Conservation (phyloP, 169 alveolate species). For the Plasmodium yoelii region DNA sequence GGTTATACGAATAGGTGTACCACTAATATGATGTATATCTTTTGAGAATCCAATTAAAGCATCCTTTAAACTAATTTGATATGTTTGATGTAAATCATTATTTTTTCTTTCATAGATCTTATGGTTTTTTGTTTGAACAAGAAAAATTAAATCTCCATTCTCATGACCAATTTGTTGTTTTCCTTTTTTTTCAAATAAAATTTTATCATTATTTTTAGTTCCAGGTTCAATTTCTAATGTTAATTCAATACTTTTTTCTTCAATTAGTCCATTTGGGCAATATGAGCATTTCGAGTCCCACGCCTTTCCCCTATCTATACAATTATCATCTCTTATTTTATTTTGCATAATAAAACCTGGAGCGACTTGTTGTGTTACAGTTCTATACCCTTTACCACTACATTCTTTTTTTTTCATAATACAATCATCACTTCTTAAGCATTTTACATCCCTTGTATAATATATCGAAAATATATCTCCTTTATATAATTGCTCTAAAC, state of each 20-base stretch:
- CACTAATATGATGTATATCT: slow-evolving; percentile 85
- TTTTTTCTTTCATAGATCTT: slow-evolving; percentile 84
- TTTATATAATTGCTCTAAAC: slow-evolving; percentile 85
- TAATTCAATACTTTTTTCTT: slow-evolving; percentile 77
- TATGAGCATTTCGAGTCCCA: slow-evolving; percentile 84
- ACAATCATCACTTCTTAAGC: slow-evolving; percentile 87
- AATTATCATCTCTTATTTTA: slow-evolving; percentile 87
- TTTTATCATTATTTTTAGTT: slow-evolving; percentile 84
- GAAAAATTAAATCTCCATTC: slow-evolving; percentile 86
- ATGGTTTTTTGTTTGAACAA: slow-evolving; percentile 81
- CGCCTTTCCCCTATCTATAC: slow-evolving; percentile 88
- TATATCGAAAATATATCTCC: slow-evolving; percentile 83
- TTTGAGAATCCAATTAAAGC: slow-evolving; percentile 86
- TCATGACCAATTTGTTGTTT: slow-evolving; percentile 86
- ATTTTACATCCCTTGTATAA: slow-evolving; percentile 80
- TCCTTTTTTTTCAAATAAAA: slow-evolving; percentile 88
- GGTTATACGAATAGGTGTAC: slow-evolving; percentile 78
- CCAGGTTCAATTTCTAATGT: slow-evolving; percentile 80
- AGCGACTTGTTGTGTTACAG: slow-evolving; percentile 88
- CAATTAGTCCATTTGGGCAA: slow-evolving; percentile 73
- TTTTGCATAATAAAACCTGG: slow-evolving; percentile 90
- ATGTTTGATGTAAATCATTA: slow-evolving; percentile 83
- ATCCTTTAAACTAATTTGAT: slow-evolving; percentile 86
- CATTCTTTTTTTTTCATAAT: slow-evolving; percentile 85
- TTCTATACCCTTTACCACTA: slow-evolving; percentile 84